Conservation (phyloP, 768 basidiomycete species). For the Tricholoma sp. region DNA sequence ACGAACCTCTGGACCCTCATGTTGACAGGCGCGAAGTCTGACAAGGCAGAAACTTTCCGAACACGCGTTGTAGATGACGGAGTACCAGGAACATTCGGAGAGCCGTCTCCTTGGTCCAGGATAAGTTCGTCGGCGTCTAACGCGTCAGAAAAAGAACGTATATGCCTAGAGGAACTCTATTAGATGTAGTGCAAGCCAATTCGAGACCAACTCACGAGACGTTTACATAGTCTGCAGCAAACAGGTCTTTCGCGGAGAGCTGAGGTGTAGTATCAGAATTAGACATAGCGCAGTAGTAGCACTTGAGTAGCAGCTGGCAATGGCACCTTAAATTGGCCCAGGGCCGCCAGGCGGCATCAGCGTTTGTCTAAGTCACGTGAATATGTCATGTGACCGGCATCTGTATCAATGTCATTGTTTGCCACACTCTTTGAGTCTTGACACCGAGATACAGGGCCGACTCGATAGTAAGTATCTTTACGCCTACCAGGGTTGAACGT, state of each 20-base stretch:
- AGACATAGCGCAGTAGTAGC: neutral
- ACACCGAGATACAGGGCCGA: too few species aligned
- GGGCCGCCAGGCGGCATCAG: too few species aligned
- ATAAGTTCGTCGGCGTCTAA: constrained; percentile 55
- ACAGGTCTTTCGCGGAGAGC: constrained; percentile 21
- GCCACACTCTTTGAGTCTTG: too few species aligned
- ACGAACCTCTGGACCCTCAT: constrained; percentile 70
- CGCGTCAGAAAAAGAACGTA: constrained; percentile 76
- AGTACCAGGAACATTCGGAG: constrained; percentile 35
- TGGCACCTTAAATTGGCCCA: too few species aligned
- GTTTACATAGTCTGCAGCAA: constrained; percentile 60
- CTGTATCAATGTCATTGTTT: too few species aligned
- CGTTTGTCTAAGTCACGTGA: too few species aligned
- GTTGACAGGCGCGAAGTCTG: constrained; percentile 90
- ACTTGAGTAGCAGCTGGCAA: too few species aligned
- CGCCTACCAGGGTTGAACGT: too few species aligned
- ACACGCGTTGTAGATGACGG: constrained; percentile 42
- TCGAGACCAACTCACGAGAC: constrained; percentile 53
- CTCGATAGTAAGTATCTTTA: too few species aligned
- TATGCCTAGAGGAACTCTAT: constrained; percentile 31
- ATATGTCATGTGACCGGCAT: too few species aligned
- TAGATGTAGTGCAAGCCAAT: constrained; percentile 1
- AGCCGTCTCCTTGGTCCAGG: constrained; percentile 30
- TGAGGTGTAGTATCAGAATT: neutral
- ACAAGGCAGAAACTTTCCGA: constrained; percentile 76